Evolutionary conservation across 2,329 filamentous ascomycete species (phyloP).

Genomic region (Sporothrix curviconia): DNA sequence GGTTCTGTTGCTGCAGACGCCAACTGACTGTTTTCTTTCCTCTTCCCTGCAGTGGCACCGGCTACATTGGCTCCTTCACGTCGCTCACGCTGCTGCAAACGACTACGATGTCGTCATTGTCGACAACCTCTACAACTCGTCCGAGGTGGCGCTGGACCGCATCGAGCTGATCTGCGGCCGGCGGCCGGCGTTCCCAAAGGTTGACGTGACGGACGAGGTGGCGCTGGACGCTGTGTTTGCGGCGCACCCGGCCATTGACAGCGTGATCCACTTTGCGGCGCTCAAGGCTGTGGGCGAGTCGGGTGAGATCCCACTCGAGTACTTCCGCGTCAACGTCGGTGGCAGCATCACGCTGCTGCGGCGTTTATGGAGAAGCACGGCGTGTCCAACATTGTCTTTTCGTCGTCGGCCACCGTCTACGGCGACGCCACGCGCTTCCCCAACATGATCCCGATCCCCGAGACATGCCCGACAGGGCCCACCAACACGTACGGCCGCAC

Average conservation of each 20-base stretch:
- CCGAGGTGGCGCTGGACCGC: constrained; percentile 81
- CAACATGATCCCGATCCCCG: constrained; percentile 98
- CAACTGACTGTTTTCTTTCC: constrained; percentile 13
- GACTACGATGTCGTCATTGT: constrained; percentile 95
- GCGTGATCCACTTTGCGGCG: constrained; percentile 96
- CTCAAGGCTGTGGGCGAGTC: constrained; percentile 98
- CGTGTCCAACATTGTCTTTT: constrained; percentile 97
- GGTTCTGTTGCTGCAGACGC: too few species aligned
- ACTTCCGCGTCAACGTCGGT: constrained; percentile 94
- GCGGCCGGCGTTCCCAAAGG: constrained; percentile 74
- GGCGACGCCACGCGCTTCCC: constrained; percentile 93
- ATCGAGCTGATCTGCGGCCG: constrained; percentile 91
- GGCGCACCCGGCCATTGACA: constrained; percentile 88
- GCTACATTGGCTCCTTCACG: constrained; percentile 99
- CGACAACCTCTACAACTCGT: constrained; percentile 97
- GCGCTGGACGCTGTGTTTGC: constrained; percentile 81
- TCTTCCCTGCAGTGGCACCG: constrained; percentile 66
- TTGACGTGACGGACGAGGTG: constrained; percentile 81
- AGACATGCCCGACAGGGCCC: constrained; percentile 89
- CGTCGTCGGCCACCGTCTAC: constrained; percentile 95
- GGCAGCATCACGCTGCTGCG: constrained; percentile 83
- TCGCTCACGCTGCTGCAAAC: constrained; percentile 81
- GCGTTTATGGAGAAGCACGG: constrained; percentile 83
- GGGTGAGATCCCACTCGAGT: constrained; percentile 86
- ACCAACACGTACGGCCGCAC: constrained; percentile 98